phyloP scores from a whole-genome alignment of 805 yeast genomes.

The Kazachstania taianensis region DNA sequence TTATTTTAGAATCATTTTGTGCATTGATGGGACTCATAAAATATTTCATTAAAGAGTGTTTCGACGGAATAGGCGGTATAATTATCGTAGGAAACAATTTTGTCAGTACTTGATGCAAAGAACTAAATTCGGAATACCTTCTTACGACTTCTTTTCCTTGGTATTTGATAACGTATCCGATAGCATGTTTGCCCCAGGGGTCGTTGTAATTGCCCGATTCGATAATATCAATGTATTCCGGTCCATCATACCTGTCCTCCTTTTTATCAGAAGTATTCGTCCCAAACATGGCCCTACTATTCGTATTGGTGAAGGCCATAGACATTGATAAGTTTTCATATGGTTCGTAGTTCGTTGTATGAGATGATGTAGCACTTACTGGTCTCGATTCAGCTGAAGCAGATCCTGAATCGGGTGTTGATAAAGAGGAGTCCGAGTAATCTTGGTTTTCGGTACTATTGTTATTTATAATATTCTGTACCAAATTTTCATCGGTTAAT shows the following conservation, averaged over 20 bases:
- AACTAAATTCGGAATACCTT: constrained; percentile 87
- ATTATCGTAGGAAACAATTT: constrained; percentile 70
- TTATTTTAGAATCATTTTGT: constrained; percentile 35
- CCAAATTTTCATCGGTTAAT: not conserved
- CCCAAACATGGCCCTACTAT: not conserved
- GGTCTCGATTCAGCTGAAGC: not conserved
- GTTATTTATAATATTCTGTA: not conserved
- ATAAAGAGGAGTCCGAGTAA: not conserved
- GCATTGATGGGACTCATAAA: constrained; percentile 35
- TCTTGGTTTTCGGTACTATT: too few relatives aligned
- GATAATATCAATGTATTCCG: constrained; percentile 36
- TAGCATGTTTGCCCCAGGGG: constrained; percentile 63
- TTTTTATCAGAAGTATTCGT: not conserved
- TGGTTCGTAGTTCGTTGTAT: constrained; percentile 11
- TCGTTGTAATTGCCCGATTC: constrained; percentile 86
- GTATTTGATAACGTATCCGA: constrained; percentile 69
- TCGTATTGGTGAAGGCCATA: constrained; percentile 9
- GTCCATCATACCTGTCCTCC: not conserved
- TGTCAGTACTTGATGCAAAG: constrained; percentile 58
- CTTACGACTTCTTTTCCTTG: constrained; percentile 52
- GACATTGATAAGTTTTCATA: constrained; percentile 24
- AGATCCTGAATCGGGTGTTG: not conserved
- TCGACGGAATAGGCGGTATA: constrained; percentile 91
- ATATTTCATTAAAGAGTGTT: constrained; percentile 50
- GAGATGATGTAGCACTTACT: not conserved